Base-by-base conservation (phyloP, 257 asterid species). In the Buddleja alternifolia region DNA sequence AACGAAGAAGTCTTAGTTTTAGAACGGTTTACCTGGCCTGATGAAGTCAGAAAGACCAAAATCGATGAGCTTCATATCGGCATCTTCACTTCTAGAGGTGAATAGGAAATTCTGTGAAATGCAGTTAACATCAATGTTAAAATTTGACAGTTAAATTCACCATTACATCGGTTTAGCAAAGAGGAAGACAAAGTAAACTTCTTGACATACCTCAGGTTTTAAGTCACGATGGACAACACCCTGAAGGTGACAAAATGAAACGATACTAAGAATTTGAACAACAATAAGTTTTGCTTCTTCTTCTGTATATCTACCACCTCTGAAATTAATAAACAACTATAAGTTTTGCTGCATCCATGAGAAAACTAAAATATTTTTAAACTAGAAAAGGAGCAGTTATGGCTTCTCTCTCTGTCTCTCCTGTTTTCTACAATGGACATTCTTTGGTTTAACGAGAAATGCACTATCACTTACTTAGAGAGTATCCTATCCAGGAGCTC, bases 141-240 rank as follows among this genome's bases (percentile, higher is more conserved):
- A 59, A 50, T 23, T 23, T 48, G 73, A 60, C 50, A 61, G 46
- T 21, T 40, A 42, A 59, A 40, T 61, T 52, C 69, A 69, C 65
- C 45, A 40, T 16, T 69, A 52, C 66, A 61, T 60, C 40, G 56
- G 16, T 9, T 20, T 57, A 8, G 6, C 63, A 20, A 60, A 73
- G 25, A 11, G 65, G 23, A 40, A 53, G 63, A 25, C 12, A 39
- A n/a, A 60, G 45, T 19, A 57, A 78, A 47, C 40, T 60, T 29
- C 10, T 14, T 7, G 1, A 47, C 52, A 46, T 86, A 93, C 97
- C 98, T 93, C 98, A 23, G 98, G 98, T 84, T 93, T 93, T 76
- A 93, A 78, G 82, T 93, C 98, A 21, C 98, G 97, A 79, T 93
- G 98, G 58, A 93, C 97, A 54, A 93, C 98, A 56, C 98, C 98